Conservation (phyloP, 2,329 filamentous ascomycete species). For the Lachnellula hyalina region DNA sequence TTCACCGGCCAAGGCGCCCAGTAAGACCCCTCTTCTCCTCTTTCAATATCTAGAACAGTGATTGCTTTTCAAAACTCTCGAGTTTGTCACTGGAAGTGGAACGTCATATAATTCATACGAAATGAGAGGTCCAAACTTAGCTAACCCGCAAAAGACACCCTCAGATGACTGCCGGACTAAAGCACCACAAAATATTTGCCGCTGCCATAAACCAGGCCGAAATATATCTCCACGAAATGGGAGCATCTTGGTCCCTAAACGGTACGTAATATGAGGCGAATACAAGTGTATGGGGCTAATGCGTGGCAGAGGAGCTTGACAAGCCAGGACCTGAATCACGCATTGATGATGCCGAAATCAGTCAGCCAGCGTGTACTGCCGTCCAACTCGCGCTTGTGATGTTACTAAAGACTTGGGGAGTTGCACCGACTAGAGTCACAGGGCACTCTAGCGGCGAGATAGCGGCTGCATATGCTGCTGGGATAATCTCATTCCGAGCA, state of each 20-base stretch:
- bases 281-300: not conserved
- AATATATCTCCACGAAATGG: no score
- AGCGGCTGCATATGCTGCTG: conserved; percentile 27
- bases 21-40: conserved; percentile 3
- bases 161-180: no score
- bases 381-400: conserved; percentile 32
- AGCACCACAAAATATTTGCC: no score
- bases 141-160: no score
- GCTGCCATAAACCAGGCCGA: no score
- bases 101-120: no score
- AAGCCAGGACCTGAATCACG: conserved; percentile 16
- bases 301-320: conserved; percentile 13
- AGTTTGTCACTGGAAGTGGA: not conserved
- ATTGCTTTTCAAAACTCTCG: conserved; percentile 5
- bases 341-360: conserved; percentile 2
- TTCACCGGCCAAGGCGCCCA: conserved; percentile 27
- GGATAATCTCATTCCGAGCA: conserved; percentile 15
- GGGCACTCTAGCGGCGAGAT: conserved; percentile 31
- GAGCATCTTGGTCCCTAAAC: no score
- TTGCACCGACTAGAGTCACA: conserved; percentile 20
- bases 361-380: conserved; percentile 32
- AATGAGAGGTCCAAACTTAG: no score
- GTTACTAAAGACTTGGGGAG: conserved; percentile 22
- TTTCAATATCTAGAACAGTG: not conserved
- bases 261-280: not conserved